Evolutionary conservation across 2,329 filamentous ascomycete genomes (phyloP).

Genomic region (Neonectria coccinea): DNA sequence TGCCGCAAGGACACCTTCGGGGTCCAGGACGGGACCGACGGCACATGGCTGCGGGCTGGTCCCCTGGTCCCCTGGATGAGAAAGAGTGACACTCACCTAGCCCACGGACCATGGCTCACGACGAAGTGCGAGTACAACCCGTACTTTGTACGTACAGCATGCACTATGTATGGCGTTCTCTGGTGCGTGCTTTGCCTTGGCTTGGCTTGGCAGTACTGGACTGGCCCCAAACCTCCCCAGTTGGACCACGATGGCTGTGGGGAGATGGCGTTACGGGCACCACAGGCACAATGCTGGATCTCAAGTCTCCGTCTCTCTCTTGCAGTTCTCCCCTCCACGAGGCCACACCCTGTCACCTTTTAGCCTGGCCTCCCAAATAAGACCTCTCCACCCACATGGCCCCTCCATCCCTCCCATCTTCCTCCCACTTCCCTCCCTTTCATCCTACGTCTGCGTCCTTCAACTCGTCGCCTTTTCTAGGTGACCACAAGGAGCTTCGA

Average conservation of each 20-base stretch:
- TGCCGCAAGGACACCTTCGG: slow-evolving; percentile 23
- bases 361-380: slow-evolving; percentile 47
- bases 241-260: slow-evolving; percentile 43
- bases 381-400: slow-evolving; percentile 47
- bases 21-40: slow-evolving; percentile 39
- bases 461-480: slow-evolving; percentile 41
- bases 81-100: slow-evolving; percentile 39
- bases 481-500: slow-evolving; percentile 44
- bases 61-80: slow-evolving; percentile 24
- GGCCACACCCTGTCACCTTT: slow-evolving; percentile 38
- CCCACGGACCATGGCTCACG: slow-evolving; percentile 18
- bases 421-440: slow-evolving; percentile 36
- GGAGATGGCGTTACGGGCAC: slow-evolving; percentile 43
- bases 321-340: slow-evolving; percentile 34
- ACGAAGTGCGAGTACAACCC: neutral
- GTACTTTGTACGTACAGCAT: neutral
- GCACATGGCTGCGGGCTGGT: slow-evolving; percentile 37
- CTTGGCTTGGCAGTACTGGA: slow-evolving; percentile 2
- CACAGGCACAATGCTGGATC: slow-evolving; percentile 41
- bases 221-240: slow-evolving; percentile 27
- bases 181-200: slow-evolving; percentile 8
- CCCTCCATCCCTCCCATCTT: slow-evolving; percentile 48
- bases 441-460: slow-evolving; percentile 39
- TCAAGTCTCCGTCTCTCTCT: slow-evolving; percentile 27
- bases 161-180: neutral